Base-by-base conservation (phyloP, 164 flowering plant genomes). In the Magnolia sinica region DNA sequence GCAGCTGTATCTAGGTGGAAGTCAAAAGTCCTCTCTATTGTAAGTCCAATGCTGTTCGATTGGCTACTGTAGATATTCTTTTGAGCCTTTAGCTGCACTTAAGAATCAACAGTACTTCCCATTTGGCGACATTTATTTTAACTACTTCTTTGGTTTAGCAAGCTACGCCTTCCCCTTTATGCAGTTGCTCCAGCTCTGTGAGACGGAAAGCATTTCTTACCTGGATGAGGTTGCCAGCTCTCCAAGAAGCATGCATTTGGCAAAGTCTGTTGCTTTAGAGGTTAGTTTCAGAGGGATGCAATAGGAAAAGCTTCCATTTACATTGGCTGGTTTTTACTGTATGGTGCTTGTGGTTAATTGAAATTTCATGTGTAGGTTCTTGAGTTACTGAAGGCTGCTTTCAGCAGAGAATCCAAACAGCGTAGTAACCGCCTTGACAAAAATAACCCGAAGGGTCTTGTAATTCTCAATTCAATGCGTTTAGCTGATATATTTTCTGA, bases 401-500 rank as follows among this genome's bases (percentile, higher is more conserved):
- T 92, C 72, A 76, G 80, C 20, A 81, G 82, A 79, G 85, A 86
- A 82, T 61, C 76, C 65, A 84, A 82, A 66, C 83, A 72, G 73
- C 72, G 50, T 71, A 37, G 31, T 74, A 58, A 80, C 76, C 72
- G 68, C 71, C 71, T 84, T 27, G 87, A 77, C 74, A 81, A 80
- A 82, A 81, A 77, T 51, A 82, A 82, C 45, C 94, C 95, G 75
- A 89, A 70, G 84, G 99, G 98, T 75, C 84, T 88, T 65, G 81
- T 92, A 82, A 92, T 90, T 82, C 96, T 93, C 74, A 93, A 90
- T 85, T 94, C 97, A 64, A 81, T 96, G 94, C 99, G 98, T 31
- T 85, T 96, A 50, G 88, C 90, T 76, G 99, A 96, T 84, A 85
- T 93, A 76, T 88, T 96, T 79, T 93, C 99, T 19, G 99, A 96